phyloP scores from a whole-genome alignment of 2,329 filamentous ascomycete species.

The Arthroderma sp. region DNA sequence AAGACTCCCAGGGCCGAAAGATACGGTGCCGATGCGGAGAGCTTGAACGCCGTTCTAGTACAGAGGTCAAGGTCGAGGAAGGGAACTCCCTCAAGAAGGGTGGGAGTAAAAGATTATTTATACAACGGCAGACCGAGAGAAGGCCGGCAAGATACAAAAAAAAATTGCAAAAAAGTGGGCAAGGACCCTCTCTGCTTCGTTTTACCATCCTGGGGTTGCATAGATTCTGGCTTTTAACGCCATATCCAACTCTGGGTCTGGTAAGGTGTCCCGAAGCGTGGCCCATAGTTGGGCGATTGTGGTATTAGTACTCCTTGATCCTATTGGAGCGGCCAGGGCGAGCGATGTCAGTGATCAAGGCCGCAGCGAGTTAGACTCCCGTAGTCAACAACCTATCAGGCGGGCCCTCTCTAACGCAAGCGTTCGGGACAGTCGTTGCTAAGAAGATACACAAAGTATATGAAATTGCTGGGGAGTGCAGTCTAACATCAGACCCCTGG shows the following conservation, averaged over 20 bases:
- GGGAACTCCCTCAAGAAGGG: background rate
- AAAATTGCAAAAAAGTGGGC: conserved; percentile 1
- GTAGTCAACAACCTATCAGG: background rate
- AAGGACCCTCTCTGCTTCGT: background rate
- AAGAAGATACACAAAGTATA: background rate
- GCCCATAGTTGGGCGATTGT: background rate
- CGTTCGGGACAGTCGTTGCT: background rate
- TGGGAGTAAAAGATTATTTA: background rate
- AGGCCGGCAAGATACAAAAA: background rate
- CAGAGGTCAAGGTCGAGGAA: background rate
- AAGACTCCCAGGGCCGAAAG: background rate
- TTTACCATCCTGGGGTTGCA: conserved; percentile 2
- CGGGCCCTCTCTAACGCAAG: background rate
- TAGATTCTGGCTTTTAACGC: conserved; percentile 1
- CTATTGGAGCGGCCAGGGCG: background rate
- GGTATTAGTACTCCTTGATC: conserved; percentile 1
- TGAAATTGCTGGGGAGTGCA: background rate
- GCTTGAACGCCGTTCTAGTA: background rate
- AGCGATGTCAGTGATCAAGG: background rate
- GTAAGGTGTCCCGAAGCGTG: background rate
- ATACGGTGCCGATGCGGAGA: background rate
- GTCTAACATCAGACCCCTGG: conserved; percentile 6
- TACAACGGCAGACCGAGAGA: background rate
- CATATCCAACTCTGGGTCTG: background rate
- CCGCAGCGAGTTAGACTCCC: background rate